These are phyloP conservation scores for Astrothelium macrocarpum DNA, from an alignment of 495 filamentous ascomycete species.

Conservation along the genomic window DNA sequence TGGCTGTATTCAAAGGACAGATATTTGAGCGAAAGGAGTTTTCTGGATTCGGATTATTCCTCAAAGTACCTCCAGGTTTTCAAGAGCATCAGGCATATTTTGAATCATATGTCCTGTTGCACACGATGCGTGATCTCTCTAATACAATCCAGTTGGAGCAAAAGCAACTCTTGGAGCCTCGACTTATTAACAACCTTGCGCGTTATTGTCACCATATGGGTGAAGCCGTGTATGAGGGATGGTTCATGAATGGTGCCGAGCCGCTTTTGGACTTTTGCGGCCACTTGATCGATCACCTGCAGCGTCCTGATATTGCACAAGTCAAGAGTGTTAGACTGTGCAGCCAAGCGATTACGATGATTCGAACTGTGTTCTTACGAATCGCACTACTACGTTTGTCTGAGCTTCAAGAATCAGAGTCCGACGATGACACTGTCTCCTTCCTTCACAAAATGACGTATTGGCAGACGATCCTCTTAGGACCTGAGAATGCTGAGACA, in stretches of 20 bases:
- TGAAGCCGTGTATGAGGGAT: constrained; percentile 89
- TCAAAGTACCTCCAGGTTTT: constrained; percentile 86
- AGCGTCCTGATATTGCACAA: constrained; percentile 68
- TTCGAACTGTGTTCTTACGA: constrained; percentile 64
- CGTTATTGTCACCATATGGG: constrained; percentile 68
- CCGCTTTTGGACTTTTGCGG: constrained; percentile 81
- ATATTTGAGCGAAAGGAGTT: constrained; percentile 80
- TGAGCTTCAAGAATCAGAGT: constrained; percentile 59
- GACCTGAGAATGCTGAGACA: constrained; percentile 60
- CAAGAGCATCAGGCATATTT: constrained; percentile 91
- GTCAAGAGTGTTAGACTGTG: constrained; percentile 85
- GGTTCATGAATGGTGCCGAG: constrained; percentile 82
- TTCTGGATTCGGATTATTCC: constrained; percentile 72
- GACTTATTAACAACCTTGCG: constrained; percentile 73
- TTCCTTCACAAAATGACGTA: constrained; percentile 81
- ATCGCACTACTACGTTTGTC: constrained; percentile 72
- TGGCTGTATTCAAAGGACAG: constrained; percentile 73
- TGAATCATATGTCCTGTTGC: constrained; percentile 76
- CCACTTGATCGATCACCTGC: constrained; percentile 72
- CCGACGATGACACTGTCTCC: constrained; percentile 47
- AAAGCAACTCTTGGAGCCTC: constrained; percentile 66
- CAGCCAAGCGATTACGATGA: constrained; percentile 62
- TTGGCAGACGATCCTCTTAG: constrained; percentile 89
- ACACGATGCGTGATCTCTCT: constrained; percentile 59
- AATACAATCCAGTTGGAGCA: constrained; percentile 61